These are phyloP conservation scores for Geotrichum fermentans DNA, from an alignment of 1,139 yeast genomes.

Conservation along the genomic window DNA sequence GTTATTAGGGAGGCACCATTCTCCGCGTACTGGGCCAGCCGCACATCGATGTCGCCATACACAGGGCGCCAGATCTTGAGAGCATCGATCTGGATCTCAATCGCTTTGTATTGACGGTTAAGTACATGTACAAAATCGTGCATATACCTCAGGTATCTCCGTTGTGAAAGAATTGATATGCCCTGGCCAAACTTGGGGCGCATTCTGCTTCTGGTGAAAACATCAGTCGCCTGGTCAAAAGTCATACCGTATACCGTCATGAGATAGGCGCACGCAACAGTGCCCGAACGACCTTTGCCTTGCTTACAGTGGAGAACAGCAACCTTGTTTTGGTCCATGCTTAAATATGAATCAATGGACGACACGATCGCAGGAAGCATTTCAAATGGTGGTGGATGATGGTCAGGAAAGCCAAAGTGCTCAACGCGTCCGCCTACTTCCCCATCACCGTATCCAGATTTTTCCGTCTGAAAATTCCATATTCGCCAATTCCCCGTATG, in stretches of 20 bases:
- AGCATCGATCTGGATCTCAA: constrained; percentile 28
- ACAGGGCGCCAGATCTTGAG: constrained; percentile 31
- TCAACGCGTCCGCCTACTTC: constrained; percentile 37
- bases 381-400: constrained; percentile 64
- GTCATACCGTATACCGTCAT: constrained; percentile 44
- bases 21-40: constrained; percentile 26
- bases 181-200: constrained; percentile 56
- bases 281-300: constrained; percentile 90
- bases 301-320: constrained; percentile 84
- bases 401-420: constrained; percentile 66
- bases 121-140: constrained; percentile 35
- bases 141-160: constrained; percentile 61
- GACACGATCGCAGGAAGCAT: constrained; percentile 44
- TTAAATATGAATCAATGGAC: constrained; percentile 46
- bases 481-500: constrained; percentile 63
- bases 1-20: constrained; percentile 23
- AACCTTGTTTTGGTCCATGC: constrained; percentile 40
- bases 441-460: constrained; percentile 45
- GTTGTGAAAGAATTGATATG: constrained; percentile 67
- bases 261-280: constrained; percentile 65
- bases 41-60: constrained; percentile 29
- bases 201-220: constrained; percentile 60
- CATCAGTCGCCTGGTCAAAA: constrained; percentile 45
- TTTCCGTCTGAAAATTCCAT: constrained; percentile 67
- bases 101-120: constrained; percentile 23